Evolutionary conservation across 2,329 filamentous ascomycete species (phyloP), one percentile per base, ranked within the genome.

Genomic region (Neodidymelliopsis sp.): DNA sequence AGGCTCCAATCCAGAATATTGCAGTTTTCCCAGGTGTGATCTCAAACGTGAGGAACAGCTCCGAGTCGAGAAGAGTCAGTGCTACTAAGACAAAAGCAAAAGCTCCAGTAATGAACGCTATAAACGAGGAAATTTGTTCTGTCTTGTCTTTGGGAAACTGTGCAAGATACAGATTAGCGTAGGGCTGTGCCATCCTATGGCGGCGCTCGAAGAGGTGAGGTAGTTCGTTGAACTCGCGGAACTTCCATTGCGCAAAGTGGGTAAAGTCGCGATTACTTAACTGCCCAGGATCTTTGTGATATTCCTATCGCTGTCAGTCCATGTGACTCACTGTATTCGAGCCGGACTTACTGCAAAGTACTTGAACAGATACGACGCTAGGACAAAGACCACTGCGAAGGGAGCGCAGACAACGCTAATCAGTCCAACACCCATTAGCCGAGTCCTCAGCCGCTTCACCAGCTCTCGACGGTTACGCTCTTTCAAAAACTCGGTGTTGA

Each of bases 61-160:
- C 93, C 0, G 91, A 89, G 63, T 97, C 93, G 18, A 94, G 79
- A n/a, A 97, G 75, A 0, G 93, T 91, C 2, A 89, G 88, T 13
- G 95, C 78, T 4, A 89, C 89, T 22, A 99, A 80, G 4, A 99
- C 89, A 3, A 91, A 91, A 4, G 90, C 88, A 25, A 97, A 80
- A 0, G 93, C 90, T 6, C 94, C 92, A 7, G 90, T 84, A 53
- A 97, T 82, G 63, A 99, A 97, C 1, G 91, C 87, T 22, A 97
- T 81, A 36, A 95, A 96, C 29, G 88, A 84, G 9, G 89, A 89
- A 25, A 93, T 70, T 62, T 96, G 91, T 53, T 94, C 88, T 0
- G 87, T 94, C 74, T 97, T 96, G 67, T 92, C 87, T 71, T 97
- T 97, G 0, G 94, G 94, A 53, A 99, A 99, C 58, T 97, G 93